These are phyloP conservation scores for Pichia inconspicua DNA, from an alignment of 1,139 yeast species.

Conservation along the genomic window DNA sequence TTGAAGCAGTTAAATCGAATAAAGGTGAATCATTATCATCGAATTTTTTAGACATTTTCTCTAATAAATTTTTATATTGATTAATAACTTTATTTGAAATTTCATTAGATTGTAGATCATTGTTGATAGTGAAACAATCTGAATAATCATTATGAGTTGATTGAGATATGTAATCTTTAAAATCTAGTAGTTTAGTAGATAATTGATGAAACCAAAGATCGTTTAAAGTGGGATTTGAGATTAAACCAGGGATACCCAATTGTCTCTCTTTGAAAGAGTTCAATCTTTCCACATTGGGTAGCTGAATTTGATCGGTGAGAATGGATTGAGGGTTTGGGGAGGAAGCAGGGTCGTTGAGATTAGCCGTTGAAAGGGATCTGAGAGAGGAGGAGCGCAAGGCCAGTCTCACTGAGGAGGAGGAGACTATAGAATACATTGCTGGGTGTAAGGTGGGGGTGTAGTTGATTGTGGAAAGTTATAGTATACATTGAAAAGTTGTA, in stretches of 20 bases:
- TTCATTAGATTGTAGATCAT: not conserved
- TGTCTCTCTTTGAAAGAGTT: constrained; percentile 10
- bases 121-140: constrained; percentile 16
- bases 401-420: not conserved
- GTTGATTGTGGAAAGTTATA: too few relatives aligned
- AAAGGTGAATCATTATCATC: constrained; percentile 31
- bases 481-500: too few relatives aligned
- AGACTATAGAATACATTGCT: not conserved
- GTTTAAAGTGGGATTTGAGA: constrained; percentile 42
- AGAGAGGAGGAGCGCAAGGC: not conserved
- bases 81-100: constrained; percentile 24
- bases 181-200: constrained; percentile 36
- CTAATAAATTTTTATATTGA: constrained; percentile 32
- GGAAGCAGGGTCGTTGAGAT: not conserved
- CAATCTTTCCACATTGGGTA: constrained; percentile 20
- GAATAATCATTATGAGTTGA: constrained; percentile 21
- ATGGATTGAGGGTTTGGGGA: not conserved
- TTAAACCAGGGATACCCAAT: constrained; percentile 37
- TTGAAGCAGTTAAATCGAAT: constrained; percentile 50
- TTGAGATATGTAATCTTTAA: constrained; percentile 32
- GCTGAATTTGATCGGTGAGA: constrained; percentile 12
- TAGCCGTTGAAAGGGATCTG: not conserved
- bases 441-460: too few relatives aligned
- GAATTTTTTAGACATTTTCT: constrained; percentile 34
- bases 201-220: constrained; percentile 58